Evolutionary conservation across 129 eudicot genomes (phyloP).

Genomic region (Flaveria sonorensis): DNA sequence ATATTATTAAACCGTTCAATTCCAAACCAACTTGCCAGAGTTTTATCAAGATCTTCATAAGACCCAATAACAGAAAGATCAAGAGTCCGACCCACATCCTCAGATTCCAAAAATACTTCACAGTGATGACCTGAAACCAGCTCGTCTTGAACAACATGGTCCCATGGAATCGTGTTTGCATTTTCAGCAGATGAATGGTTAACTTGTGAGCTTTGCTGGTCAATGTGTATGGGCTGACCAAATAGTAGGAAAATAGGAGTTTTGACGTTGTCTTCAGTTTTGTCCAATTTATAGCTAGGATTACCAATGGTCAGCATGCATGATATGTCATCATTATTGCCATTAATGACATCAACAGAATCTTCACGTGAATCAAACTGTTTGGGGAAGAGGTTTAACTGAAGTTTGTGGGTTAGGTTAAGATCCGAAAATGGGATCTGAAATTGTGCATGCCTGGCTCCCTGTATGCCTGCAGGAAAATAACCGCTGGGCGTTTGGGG

Average conservation of each 20-base stretch:
- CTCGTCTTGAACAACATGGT: constrained; percentile 25
- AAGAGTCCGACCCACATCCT: constrained; percentile 72
- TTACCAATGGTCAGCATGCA: constrained; percentile 68
- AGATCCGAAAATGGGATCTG: constrained; percentile 72
- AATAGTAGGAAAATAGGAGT: constrained; percentile 66
- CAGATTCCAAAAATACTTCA: constrained; percentile 66
- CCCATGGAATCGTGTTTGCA: neutral
- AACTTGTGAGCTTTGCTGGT: constrained; percentile 43
- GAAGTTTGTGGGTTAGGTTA: constrained; percentile 60
- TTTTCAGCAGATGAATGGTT: neutral
- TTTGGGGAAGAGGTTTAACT: constrained; percentile 48
- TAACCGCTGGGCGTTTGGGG: constrained; percentile 68
- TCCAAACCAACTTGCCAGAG: constrained; percentile 65
- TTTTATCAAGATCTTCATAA: constrained; percentile 55
- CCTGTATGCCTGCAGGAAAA: constrained; percentile 97
- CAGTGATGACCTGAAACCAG: constrained; percentile 47
- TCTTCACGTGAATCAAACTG: constrained; percentile 39
- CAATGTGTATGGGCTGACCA: constrained; percentile 79
- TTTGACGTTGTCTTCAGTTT: constrained; percentile 31
- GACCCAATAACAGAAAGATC: constrained; percentile 71
- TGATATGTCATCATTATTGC: constrained; percentile 47
- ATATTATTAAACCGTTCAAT: constrained; percentile 50
- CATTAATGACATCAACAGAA: constrained; percentile 24
- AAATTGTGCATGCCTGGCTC: constrained; percentile 98
- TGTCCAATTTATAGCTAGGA: constrained; percentile 44